A percentile compares a stretch with the other conserved stretches of the same genome.
phyloP scores from a whole-genome alignment of 1,284 basidiomycete genomes.

The Puccinia polysora region DNA sequence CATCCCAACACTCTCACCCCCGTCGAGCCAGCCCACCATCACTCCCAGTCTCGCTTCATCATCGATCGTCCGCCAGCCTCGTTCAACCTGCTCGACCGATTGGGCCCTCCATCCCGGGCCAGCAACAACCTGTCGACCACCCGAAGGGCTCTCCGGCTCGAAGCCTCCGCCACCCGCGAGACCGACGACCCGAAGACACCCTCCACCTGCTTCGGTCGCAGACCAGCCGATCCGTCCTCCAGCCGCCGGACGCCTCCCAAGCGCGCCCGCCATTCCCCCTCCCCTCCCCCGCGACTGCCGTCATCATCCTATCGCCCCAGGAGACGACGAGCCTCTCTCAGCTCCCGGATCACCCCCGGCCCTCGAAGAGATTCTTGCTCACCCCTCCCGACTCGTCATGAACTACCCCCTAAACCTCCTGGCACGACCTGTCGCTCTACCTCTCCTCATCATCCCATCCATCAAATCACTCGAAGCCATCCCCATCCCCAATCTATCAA shows the following conservation, averaged over 20 bases:
- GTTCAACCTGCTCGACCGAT: slow-evolving; percentile 6
- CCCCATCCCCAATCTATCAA: too few species aligned
- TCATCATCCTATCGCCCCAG: background rate
- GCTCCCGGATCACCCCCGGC: slow-evolving; percentile 1
- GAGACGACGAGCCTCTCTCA: background rate
- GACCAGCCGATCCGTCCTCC: too few species aligned
- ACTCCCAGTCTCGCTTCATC: slow-evolving; percentile 1
- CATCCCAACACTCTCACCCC: background rate
- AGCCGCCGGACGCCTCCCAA: too few species aligned
- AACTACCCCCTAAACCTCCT: background rate
- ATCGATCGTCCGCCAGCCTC: too few species aligned
- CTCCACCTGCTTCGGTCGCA: too few species aligned
- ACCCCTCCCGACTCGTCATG: background rate
- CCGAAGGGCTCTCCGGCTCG: background rate
- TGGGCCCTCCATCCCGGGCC: background rate
- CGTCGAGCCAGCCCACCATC: background rate
- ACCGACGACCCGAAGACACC: background rate
- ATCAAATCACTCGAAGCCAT: background rate
- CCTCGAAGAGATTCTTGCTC: slow-evolving; percentile 7
- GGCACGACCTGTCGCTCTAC: background rate
- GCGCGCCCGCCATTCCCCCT: background rate
- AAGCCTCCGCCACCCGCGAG: background rate
- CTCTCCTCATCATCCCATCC: background rate
- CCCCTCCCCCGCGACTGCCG: background rate
- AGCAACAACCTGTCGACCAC: background rate